These are phyloP conservation scores for Fusarium vanettenii DNA, from an alignment of 2,329 filamentous ascomycete genomes.

Conservation along the genomic window DNA sequence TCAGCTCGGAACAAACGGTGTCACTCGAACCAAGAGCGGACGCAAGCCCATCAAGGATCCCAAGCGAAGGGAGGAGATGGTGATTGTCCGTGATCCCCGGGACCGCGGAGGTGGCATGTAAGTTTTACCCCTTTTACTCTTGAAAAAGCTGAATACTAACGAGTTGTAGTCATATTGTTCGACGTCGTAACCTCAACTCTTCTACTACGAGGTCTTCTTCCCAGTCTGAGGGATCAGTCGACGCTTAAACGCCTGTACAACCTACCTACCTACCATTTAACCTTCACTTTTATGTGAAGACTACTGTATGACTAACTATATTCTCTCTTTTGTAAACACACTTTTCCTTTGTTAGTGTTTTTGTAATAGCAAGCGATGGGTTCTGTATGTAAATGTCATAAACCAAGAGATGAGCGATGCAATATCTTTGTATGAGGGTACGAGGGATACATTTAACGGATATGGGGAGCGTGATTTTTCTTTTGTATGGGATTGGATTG, in stretches of 20 bases:
- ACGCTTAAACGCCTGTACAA: conserved; percentile 25
- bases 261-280: not conserved
- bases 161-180: conserved; percentile 24
- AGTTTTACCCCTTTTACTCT: not conserved
- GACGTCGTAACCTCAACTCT: conserved; percentile 30
- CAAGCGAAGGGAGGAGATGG: conserved; percentile 41
- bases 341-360: conserved; percentile 12
- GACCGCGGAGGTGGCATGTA: conserved; percentile 39
- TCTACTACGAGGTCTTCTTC: conserved; percentile 32
- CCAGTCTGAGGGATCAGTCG: conserved; percentile 35
- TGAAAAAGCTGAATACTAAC: not conserved
- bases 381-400: conserved; percentile 18
- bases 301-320: conserved; percentile 15
- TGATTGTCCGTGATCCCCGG: conserved; percentile 41
- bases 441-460: not conserved
- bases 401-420: conserved; percentile 30
- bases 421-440: conserved; percentile 31
- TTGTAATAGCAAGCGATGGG: conserved; percentile 16
- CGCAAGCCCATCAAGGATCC: conserved; percentile 39
- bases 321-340: conserved; percentile 11
- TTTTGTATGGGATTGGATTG: not conserved
- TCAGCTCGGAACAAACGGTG: conserved; percentile 25
- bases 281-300: not conserved
- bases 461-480: conserved; percentile 6
- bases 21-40: conserved; percentile 21